Base-by-base conservation (phyloP, 495 filamentous ascomycete genomes). In the Neurospora tetrasperma region DNA sequence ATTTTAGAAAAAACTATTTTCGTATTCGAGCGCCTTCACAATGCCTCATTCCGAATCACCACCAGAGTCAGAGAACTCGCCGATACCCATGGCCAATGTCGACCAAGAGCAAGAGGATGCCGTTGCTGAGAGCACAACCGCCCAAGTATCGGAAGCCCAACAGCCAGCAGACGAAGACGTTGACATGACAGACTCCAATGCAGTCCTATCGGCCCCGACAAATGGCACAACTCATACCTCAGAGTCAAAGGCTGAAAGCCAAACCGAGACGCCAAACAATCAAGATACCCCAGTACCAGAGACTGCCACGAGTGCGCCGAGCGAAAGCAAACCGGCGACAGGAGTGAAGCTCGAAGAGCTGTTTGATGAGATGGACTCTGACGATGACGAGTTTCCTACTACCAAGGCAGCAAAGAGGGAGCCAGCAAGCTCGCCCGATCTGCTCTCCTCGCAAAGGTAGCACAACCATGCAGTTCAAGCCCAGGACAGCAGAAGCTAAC, bases 291-390 rank as follows among this genome's bases (percentile, higher is more conserved):
- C 40, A 20, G 70, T 16, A 9, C 4, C 46, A 62, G 73, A 74
- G 3, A 42, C 42, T 5, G 68, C 75, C 48, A 54, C 68, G 38
- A 14, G 20, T 41, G 66, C 73, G 43, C 54, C 79, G 46, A 48
- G 74, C 27, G 73, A 79, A 70, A 74, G 76, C 71, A 73, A 75
- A 42, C 74, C 82, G 48, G 78, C 77, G n/a, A 16, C 71, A 46
- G 82, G 87, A n/a, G 85, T 92, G 23, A 93, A 92, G 59, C 80
- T 97, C 23, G 94, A 96, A 69, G 91, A 94, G 43, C 79, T 97
- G 42, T 96, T 97, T 75, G 89, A 89, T 42, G 91, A 91, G 71
- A 88, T 90, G 41, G 91, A 93, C 69, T 91, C 92, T 5, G 92
- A 96, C 72, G 89, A 96, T 73, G 89, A 91, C 5, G 93, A 96